Evolutionary conservation across 108 stramenopile genomes (phyloP), one percentile per base, ranked within the genome.

Genomic region (Heterococcus sp.): DNA sequence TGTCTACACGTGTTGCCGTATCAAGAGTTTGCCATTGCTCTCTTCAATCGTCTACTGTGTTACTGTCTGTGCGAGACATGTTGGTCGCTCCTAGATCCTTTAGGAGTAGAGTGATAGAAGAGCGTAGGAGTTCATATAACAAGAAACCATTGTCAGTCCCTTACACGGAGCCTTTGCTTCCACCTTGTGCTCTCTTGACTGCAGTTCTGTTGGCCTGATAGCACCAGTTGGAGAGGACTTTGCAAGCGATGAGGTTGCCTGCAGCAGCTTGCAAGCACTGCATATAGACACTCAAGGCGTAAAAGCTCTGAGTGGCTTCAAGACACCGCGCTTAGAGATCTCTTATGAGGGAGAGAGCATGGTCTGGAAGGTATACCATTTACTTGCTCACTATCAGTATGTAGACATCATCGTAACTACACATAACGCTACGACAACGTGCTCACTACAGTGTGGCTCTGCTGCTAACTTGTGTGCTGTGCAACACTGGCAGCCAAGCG

Each of bases 201-300:
- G 46, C 46, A 58, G 46, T 21, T 58, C 46, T 58, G 46, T 21
- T 8, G 46, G 46, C 46, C 8, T 71, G 5, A 11, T 71, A 2
- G 71, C 71, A 5, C 71, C 71, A 21, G 71, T 37, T 71, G 71
- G 71, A 26, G 71, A 71, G 27, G 71, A 71, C 35, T 71, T 71
- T 30, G 34, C 14, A 5, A 21, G 14, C 46, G 14, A 58, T 21
- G 46, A 35, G 2, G 5, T 8, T 37, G 35, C 35, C 37, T 35
- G 26, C n/a, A 38, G 37, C 27, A 35, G 35, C 28, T 27, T 71
- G 2, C 2, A 2, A 2, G 27, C 27, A 35, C 5, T 71, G 71
- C 37, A 26, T 2, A 35, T 71, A 21, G 71, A 71, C 71, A 11
- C 35, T 2, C 28, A 28, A 35, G 71, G 71, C 34, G 71, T 71